Base-by-base conservation (phyloP, 495 filamentous ascomycete genomes). In the Pyrenula aspistea region DNA sequence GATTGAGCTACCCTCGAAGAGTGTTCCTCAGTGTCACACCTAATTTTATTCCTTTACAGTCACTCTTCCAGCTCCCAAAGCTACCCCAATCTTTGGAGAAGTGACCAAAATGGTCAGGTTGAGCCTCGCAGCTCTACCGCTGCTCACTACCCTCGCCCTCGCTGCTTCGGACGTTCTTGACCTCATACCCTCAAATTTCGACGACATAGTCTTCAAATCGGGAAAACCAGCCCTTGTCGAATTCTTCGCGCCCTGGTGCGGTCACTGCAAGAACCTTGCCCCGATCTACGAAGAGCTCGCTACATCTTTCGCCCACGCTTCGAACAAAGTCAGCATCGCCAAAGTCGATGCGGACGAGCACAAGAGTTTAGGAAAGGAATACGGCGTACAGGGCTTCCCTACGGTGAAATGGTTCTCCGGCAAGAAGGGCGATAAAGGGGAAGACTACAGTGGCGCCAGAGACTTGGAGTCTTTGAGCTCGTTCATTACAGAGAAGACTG, bases 201-300 rank as follows among this genome's bases (percentile, higher is more conserved):
- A 96, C 71, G 72, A 84, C 10, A 78, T 94, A 54, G 89, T 96
- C 58, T 80, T 97, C 25, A 79, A 93, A 65, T 91, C 87, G 55
- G 89, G 89, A 67, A 97, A 95, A 76, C 94, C 94, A 24, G 90
- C 94, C 0, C 83, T 98, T 36, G 93, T 98, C 58, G 93, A 98
- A 68, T 98, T 98, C 80, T 98, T 96, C 71, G 93, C 93, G 52
- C 93, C 93, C 57, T 98, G 93, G 93, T 98, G 94, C 71, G 94
- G 94, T 51, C 89, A 98, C 80, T 98, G 93, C 87, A 97, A 97
- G 78, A 96, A 73, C 59, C 87, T 98, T 10, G 94, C 91, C 21
- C 93, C 93, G 48, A 75, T 93, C 55, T 98, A 93, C 70, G 93
- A 98, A 69, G 87, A 98, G 70, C 83, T 98, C n/a, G 92, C 83